A percentile compares a stretch with the other conserved stretches of the same genome.
phyloP scores from a whole-genome alignment of 1,284 basidiomycete species.

The Marasmius sp. region DNA sequence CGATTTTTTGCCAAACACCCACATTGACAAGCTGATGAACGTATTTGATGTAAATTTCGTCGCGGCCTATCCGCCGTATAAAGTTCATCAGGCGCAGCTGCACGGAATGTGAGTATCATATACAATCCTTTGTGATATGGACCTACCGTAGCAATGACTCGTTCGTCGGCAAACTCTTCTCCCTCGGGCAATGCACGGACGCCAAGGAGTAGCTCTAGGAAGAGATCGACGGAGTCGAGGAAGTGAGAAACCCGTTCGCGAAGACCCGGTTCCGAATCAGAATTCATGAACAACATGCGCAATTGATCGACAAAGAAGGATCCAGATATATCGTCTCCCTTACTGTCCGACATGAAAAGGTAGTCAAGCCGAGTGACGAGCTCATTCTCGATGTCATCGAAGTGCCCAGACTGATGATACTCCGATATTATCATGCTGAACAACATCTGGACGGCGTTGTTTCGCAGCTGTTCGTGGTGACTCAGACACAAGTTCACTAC shows the following conservation, averaged over 20 bases:
- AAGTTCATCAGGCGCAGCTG: conserved; percentile 91
- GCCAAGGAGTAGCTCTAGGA: conserved; percentile 90
- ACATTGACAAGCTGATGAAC: conserved; percentile 93
- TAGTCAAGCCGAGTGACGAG: conserved; percentile 93
- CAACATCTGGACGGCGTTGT: conserved; percentile 88
- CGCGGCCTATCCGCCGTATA: conserved; percentile 81
- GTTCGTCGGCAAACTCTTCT: conserved; percentile 92
- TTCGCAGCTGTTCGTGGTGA: conserved; percentile 90
- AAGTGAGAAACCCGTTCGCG: conserved; percentile 80
- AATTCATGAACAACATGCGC: conserved; percentile 82
- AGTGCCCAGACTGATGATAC: conserved; percentile 78
- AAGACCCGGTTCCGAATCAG: conserved; percentile 78
- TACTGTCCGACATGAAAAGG: conserved; percentile 89
- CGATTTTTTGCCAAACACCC: conserved; percentile 22
- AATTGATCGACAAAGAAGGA: conserved; percentile 95
- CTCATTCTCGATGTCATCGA: conserved; percentile 89
- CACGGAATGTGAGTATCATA: not conserved
- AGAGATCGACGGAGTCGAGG: conserved; percentile 88
- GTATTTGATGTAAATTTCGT: conserved; percentile 92
- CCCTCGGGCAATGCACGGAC: conserved; percentile 92
- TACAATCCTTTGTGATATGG: conserved; percentile 7
- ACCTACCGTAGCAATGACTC: conserved; percentile 84
- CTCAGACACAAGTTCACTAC: conserved; percentile 93
- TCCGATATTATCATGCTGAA: conserved; percentile 97
- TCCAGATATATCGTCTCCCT: conserved; percentile 87